Evolutionary conservation across 2,329 filamentous ascomycete species (phyloP).

Genomic region (Xenosphaeropsis pyriputrescens): DNA sequence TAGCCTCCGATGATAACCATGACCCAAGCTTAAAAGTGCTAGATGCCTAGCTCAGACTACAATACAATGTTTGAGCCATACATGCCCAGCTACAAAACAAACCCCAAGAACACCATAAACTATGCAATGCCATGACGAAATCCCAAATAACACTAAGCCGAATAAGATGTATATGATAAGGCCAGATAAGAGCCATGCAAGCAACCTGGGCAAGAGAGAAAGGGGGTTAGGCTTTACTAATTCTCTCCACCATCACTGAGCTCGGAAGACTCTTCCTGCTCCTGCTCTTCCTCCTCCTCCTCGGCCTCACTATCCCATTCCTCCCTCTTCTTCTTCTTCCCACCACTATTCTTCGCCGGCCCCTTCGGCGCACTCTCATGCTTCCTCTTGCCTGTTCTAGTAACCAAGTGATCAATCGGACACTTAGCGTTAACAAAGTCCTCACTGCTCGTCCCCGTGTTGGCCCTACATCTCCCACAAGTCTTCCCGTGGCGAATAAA

Average conservation of each 20-base stretch:
- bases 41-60: too few species aligned
- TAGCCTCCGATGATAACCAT: too few species aligned
- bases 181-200: too few species aligned
- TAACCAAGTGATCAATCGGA: constrained; percentile 48
- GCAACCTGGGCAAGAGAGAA: too few species aligned
- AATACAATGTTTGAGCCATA: too few species aligned
- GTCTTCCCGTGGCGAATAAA: constrained; percentile 36
- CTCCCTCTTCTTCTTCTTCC: constrained; percentile 3
- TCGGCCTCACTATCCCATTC: constrained; percentile 5
- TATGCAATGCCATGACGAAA: too few species aligned
- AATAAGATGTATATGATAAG: too few species aligned
- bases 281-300: neutral
- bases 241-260: constrained; percentile 2
- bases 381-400: constrained; percentile 37
- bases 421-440: constrained; percentile 47
- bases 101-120: too few species aligned
- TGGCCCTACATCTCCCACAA: constrained; percentile 29
- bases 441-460: constrained; percentile 40
- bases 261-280: neutral
- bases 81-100: too few species aligned
- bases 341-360: constrained; percentile 6
- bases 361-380: constrained; percentile 12
- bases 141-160: too few species aligned
- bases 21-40: too few species aligned
- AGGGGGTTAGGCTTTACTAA: too few species aligned